Evolutionary conservation across 352 stramenopile species (phyloP).

Genomic region (Pythium monospermum): DNA sequence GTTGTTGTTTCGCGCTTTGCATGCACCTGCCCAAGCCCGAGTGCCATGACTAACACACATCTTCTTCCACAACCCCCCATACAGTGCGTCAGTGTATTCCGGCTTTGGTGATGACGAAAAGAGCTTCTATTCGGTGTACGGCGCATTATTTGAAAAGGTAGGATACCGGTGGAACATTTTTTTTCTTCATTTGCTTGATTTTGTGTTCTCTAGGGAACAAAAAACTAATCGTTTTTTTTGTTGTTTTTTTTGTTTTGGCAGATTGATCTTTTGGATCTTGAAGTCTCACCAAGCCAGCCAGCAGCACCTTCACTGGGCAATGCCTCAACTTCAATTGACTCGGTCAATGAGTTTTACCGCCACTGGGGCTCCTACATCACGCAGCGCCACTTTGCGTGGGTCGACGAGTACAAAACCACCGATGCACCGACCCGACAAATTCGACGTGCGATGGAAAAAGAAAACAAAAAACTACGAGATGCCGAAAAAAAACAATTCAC

Average conservation of each 20-base stretch:
- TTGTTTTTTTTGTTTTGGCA: slow-evolving; percentile 16
- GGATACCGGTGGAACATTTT: too few species aligned
- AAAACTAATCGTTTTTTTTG: background rate
- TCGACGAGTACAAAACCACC: slow-evolving; percentile 81
- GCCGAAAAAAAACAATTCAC: slow-evolving; percentile 72
- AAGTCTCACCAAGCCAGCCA: too few species aligned
- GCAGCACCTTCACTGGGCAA: slow-evolving; percentile 55
- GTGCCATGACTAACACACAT: background rate
- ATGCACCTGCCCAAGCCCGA: too few species aligned
- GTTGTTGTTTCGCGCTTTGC: background rate
- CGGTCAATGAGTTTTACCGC: slow-evolving; percentile 69
- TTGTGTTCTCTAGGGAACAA: background rate
- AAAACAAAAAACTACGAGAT: slow-evolving; percentile 86
- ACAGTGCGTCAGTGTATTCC: slow-evolving; percentile 57
- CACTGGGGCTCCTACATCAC: slow-evolving; percentile 76
- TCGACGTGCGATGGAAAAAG: slow-evolving; percentile 81
- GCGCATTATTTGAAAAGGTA: slow-evolving; percentile 64
- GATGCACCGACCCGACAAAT: slow-evolving; percentile 75
- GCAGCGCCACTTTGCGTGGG: slow-evolving; percentile 67
- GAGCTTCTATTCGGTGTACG: slow-evolving; percentile 79
- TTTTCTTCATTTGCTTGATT: too few species aligned
- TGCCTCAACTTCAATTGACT: slow-evolving; percentile 33
- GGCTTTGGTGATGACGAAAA: slow-evolving; percentile 69
- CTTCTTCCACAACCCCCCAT: too few species aligned
- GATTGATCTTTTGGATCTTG: slow-evolving; percentile 67